phyloP scores from a whole-genome alignment of 2,329 filamentous ascomycete species.

The Sporothrix sp. region DNA sequence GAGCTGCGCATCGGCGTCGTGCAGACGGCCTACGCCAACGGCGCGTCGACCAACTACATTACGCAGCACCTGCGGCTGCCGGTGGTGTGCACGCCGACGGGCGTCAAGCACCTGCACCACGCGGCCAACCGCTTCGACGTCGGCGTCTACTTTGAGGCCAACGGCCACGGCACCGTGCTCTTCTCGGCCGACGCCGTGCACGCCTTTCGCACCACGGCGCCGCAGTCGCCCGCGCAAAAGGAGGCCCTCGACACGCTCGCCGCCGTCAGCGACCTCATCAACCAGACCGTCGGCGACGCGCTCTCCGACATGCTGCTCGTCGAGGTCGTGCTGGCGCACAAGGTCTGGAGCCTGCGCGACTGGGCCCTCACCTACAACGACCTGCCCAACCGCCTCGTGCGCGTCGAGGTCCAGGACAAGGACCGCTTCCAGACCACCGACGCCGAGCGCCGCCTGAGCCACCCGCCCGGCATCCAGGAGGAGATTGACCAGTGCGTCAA shows the following conservation, averaged over 20 bases:
- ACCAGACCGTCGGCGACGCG: slow-evolving; percentile 95
- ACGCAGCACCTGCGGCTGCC: slow-evolving; percentile 79
- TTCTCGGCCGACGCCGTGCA: slow-evolving; percentile 80
- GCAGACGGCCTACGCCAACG: slow-evolving; percentile 96
- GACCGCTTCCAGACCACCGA: slow-evolving; percentile 86
- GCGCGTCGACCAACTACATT: slow-evolving; percentile 86
- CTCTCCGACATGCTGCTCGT: slow-evolving; percentile 93
- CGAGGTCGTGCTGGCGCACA: slow-evolving; percentile 92
- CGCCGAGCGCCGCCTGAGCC: slow-evolving; percentile 78
- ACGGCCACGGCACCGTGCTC: slow-evolving; percentile 92
- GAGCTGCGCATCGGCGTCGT: slow-evolving; percentile 88
- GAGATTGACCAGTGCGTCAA: slow-evolving; percentile 81
- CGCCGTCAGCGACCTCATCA: slow-evolving; percentile 83
- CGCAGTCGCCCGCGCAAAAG: slow-evolving; percentile 85
- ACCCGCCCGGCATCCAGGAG: slow-evolving; percentile 67
- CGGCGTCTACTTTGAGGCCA: slow-evolving; percentile 97
- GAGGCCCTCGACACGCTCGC: slow-evolving; percentile 76
- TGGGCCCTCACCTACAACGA: slow-evolving; percentile 92
- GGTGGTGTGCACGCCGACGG: slow-evolving; percentile 86
- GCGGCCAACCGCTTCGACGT: slow-evolving; percentile 92
- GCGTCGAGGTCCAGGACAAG: slow-evolving; percentile 81
- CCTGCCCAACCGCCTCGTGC: slow-evolving; percentile 88
- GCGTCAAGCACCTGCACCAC: slow-evolving; percentile 95
- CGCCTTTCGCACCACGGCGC: slow-evolving; percentile 67
- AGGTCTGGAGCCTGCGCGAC: slow-evolving; percentile 78